These are phyloP conservation scores for Eucalyptus cladocalyx DNA, from an alignment of 345 rosid species.

Conservation along the genomic window DNA sequence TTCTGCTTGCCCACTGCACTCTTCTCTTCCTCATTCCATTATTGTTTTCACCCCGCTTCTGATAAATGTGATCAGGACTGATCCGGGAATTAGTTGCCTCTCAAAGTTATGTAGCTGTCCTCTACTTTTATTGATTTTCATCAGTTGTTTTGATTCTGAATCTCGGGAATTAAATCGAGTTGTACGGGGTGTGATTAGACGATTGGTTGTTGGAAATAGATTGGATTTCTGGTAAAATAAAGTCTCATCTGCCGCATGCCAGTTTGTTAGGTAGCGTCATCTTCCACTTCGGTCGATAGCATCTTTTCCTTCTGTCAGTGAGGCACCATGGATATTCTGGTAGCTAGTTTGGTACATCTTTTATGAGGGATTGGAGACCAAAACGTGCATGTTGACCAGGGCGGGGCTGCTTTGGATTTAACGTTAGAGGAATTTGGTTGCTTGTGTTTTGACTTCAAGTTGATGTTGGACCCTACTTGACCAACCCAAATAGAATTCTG, in stretches of 20 bases:
- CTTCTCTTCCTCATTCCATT: neutral
- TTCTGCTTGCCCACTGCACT: neutral
- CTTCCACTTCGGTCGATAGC: neutral
- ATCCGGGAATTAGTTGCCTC: neutral
- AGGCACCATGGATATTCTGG: neutral
- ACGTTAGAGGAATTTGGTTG: neutral
- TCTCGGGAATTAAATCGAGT: neutral
- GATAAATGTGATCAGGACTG: neutral
- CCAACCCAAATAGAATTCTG: neutral
- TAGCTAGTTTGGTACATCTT: neutral
- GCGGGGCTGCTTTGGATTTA: neutral
- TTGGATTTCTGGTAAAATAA: neutral
- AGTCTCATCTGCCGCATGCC: neutral
- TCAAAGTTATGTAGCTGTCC: neutral
- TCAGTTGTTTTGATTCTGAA: neutral
- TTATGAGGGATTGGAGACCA: neutral
- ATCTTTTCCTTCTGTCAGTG: neutral
- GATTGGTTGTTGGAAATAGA: neutral
- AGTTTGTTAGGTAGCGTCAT: neutral
- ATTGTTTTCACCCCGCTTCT: neutral
- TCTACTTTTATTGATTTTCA: neutral
- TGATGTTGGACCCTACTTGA: neutral
- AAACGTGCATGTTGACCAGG: neutral
- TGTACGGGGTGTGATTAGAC: neutral
- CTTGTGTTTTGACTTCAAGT: neutral